phyloP scores from a whole-genome alignment of 2,329 filamentous ascomycete genomes.

The Colletotrichum cereale region DNA sequence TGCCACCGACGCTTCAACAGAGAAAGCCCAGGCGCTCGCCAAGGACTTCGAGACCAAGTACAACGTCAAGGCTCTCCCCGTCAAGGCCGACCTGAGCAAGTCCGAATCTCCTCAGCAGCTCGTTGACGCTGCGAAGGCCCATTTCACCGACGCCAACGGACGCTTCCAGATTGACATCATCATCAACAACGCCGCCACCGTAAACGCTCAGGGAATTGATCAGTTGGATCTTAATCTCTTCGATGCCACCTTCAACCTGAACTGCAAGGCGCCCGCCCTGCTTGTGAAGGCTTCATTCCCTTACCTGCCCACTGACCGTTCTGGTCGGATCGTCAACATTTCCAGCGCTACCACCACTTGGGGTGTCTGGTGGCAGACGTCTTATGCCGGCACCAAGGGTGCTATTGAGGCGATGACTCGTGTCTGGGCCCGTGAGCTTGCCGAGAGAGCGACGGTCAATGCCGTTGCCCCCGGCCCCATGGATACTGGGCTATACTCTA shows the following conservation, averaged over 20 bases:
- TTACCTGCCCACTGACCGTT: constrained; percentile 77
- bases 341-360: constrained; percentile 55
- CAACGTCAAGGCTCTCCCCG: constrained; percentile 67
- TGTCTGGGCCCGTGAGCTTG: constrained; percentile 69
- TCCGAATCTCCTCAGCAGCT: constrained; percentile 71
- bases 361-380: constrained; percentile 44
- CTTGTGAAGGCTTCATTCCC: constrained; percentile 79
- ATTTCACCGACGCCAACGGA: constrained; percentile 64
- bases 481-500: constrained; percentile 57
- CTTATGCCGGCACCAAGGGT: constrained; percentile 68
- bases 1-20: constrained; percentile 60
- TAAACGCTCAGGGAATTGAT: constrained; percentile 71
- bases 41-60: constrained; percentile 62
- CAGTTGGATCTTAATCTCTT: constrained; percentile 67
- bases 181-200: constrained; percentile 86
- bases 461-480: constrained; percentile 67
- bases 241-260: constrained; percentile 79
- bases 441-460: constrained; percentile 66
- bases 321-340: constrained; percentile 66
- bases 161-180: constrained; percentile 82
- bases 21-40: constrained; percentile 55
- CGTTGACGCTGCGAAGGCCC: constrained; percentile 67
- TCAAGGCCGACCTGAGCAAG: constrained; percentile 79
- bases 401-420: constrained; percentile 71
- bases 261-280: constrained; percentile 84